phyloP scores from a whole-genome alignment of 192 early-diverging fungal species.

The Chytriomyces hyalinus region DNA sequence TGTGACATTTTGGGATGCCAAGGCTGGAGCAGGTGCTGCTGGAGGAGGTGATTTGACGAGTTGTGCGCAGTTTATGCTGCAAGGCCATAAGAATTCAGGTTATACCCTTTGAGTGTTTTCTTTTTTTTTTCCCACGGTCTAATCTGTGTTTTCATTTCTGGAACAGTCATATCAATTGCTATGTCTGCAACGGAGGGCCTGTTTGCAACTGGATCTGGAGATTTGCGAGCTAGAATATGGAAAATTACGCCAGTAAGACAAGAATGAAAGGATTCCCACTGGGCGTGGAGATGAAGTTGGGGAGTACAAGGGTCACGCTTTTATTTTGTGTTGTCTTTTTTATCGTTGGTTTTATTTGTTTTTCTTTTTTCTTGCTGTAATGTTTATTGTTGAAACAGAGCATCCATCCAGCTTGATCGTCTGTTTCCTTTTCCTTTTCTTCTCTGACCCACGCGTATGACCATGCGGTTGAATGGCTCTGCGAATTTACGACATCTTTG shows the following conservation, averaged over 20 bases:
- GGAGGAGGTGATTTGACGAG: conserved; percentile 25
- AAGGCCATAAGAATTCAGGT: conserved; percentile 98
- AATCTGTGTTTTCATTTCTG: too few species aligned
- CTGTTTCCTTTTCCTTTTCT: not conserved
- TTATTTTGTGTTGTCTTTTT: not conserved
- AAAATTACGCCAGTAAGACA: conserved; percentile 19
- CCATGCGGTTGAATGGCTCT: not conserved
- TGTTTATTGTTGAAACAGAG: not conserved
- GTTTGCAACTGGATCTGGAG: conserved; percentile 97
- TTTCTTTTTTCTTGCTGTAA: not conserved
- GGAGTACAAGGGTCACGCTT: too few species aligned
- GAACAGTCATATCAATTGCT: conserved; percentile 87
- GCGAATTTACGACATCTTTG: not conserved
- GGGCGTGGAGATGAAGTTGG: too few species aligned
- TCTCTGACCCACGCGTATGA: not conserved
- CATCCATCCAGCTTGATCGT: not conserved
- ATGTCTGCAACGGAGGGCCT: conserved; percentile 78
- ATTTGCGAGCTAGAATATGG: conserved; percentile 92
- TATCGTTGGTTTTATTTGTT: not conserved
- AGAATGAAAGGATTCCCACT: not conserved
- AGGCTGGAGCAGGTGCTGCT: conserved; percentile 56
- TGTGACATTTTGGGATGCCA: conserved; percentile 94
- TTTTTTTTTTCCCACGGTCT: not conserved
- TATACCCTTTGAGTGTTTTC: not conserved
- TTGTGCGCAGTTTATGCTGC: conserved; percentile 63